Evolutionary conservation across 805 yeast species (phyloP).

Genomic region (Jamesozyma piceae): DNA sequence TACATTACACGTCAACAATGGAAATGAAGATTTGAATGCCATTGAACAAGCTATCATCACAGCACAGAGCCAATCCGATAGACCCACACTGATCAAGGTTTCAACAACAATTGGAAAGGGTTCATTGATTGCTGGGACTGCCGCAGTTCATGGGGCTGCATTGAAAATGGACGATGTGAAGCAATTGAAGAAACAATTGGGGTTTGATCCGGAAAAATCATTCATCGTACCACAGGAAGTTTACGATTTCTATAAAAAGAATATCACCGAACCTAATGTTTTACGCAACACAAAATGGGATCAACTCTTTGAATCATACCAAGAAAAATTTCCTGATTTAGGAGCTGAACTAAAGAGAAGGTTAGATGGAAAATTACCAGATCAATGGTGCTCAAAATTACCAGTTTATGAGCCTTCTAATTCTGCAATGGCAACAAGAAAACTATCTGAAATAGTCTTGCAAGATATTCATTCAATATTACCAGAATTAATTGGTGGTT

Average conservation of each 20-base stretch:
- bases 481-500: slow-evolving; percentile 93
- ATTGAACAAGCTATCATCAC: slow-evolving; percentile 60
- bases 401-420: slow-evolving; percentile 77
- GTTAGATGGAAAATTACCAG: slow-evolving; percentile 68
- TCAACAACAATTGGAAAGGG: slow-evolving; percentile 93
- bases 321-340: slow-evolving; percentile 60
- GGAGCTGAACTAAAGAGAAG: slow-evolving; percentile 79
- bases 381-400: slow-evolving; percentile 63
- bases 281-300: slow-evolving; percentile 70
- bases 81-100: slow-evolving; percentile 85
- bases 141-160: slow-evolving; percentile 93
- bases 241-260: slow-evolving; percentile 50
- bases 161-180: slow-evolving; percentile 85
- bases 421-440: slow-evolving; percentile 85
- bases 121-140: slow-evolving; percentile 74
- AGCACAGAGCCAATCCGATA: slow-evolving; percentile 32
- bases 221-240: slow-evolving; percentile 81
- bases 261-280: slow-evolving; percentile 52
- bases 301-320: slow-evolving; percentile 49
- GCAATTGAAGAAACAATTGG: slow-evolving; percentile 73
- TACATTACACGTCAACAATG: slow-evolving; percentile 64
- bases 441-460: slow-evolving; percentile 77
- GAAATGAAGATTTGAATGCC: slow-evolving; percentile 67
- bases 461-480: slow-evolving; percentile 48
- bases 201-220: slow-evolving; percentile 76